phyloP scores from a whole-genome alignment of 108 stramenopile genomes.

The Cyclostephanos invisitatus region DNA sequence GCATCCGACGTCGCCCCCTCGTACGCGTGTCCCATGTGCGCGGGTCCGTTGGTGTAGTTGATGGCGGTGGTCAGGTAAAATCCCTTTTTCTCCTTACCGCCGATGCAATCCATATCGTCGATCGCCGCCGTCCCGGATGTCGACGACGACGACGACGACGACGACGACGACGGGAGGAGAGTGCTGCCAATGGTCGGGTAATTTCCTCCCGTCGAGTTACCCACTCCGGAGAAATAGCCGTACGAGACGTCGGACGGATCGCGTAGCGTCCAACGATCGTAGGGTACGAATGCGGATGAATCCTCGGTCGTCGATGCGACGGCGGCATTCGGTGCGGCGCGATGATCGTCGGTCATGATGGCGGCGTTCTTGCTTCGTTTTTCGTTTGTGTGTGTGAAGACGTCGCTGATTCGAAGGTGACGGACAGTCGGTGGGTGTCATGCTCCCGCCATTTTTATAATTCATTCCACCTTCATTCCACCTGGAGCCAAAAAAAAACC shows the following conservation, averaged over 20 bases:
- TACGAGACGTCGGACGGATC: conserved; percentile 74
- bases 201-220: conserved; percentile 3
- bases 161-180: conserved; percentile 14
- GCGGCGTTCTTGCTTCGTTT: too few species aligned
- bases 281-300: too few species aligned
- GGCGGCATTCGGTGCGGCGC: conserved; percentile 13
- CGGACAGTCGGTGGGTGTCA: too few species aligned
- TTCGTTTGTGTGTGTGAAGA: too few species aligned
- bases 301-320: too few species aligned
- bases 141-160: neutral
- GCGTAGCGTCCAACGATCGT: conserved; percentile 80
- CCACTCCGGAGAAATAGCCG: conserved; percentile 51
- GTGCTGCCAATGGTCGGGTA: too few species aligned
- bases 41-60: conserved; percentile 99
- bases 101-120: too few species aligned
- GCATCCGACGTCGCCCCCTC: conserved; percentile 94
- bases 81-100: conserved; percentile 10
- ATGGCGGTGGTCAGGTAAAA: conserved; percentile 99
- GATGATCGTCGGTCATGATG: conserved; percentile 10
- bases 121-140: neutral
- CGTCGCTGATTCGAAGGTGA: too few species aligned
- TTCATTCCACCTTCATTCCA: too few species aligned
- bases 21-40: conserved; percentile 99
- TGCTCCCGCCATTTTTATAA: too few species aligned
- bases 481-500: too few species aligned